These are phyloP conservation scores for Ehretia macrophylla DNA, from an alignment of 257 asterid genomes.

Conservation along the genomic window DNA sequence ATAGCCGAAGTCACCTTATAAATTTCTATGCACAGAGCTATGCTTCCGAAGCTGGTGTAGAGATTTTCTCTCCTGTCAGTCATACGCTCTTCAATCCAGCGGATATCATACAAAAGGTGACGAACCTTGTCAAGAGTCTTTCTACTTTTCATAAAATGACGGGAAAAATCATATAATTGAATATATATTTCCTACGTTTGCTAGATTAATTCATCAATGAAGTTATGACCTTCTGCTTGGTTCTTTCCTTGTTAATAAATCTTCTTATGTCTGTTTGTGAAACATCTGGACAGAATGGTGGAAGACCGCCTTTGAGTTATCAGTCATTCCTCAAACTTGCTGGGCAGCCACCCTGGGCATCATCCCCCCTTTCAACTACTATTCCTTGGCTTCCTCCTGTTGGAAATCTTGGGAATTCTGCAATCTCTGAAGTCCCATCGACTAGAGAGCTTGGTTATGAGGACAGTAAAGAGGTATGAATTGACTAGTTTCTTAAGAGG, in stretches of 20 bases:
- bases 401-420: slow-evolving; percentile 51
- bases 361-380: slow-evolving; percentile 49
- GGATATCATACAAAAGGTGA: slow-evolving; percentile 72
- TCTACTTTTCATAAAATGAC: not conserved
- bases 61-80: slow-evolving; percentile 82
- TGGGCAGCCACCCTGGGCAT: slow-evolving; percentile 79
- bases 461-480: slow-evolving; percentile 53
- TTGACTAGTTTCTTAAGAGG: not conserved
- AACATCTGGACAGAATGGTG: slow-evolving; percentile 57
- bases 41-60: slow-evolving; percentile 55
- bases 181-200: not conserved
- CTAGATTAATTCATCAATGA: no score
- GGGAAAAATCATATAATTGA: no score
- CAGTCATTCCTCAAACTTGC: slow-evolving; percentile 87
- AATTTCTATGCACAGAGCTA: slow-evolving; percentile 33
- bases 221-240: not conserved
- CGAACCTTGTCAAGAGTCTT: not conserved
- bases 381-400: slow-evolving; percentile 56
- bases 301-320: slow-evolving; percentile 78
- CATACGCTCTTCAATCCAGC: slow-evolving; percentile 90
- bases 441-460: slow-evolving; percentile 71
- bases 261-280: not conserved
- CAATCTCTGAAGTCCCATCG: slow-evolving; percentile 63
- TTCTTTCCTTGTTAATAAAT: not conserved
- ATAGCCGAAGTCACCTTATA: no score